Conservation (phyloP, 83 land plant species). For the Larix sibirica region DNA sequence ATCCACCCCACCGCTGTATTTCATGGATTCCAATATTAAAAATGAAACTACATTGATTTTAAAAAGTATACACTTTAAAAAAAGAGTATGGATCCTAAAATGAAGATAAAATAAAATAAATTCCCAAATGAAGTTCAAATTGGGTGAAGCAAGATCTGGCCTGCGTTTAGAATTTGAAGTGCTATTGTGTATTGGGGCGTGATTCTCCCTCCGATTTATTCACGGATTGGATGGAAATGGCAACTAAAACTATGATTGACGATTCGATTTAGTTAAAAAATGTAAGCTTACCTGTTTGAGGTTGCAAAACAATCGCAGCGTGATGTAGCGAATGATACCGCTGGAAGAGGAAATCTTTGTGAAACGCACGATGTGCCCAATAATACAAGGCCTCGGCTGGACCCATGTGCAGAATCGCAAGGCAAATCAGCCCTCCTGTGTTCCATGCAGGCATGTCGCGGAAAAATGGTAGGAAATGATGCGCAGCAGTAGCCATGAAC, state of each 20-base stretch:
- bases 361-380: conserved; percentile 68
- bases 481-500: conserved; percentile 42
- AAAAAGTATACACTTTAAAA: no score
- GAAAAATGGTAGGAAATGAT: conserved; percentile 40
- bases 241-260: no score
- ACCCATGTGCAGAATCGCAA: conserved; percentile 54
- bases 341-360: conserved; percentile 47
- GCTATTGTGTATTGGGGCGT: no score
- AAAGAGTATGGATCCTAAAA: no score
- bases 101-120: no score
- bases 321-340: conserved; percentile 86
- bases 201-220: no score
- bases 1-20: no score
- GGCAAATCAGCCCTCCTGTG: conserved; percentile 32
- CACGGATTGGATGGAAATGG: no score
- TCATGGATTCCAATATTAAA: no score
- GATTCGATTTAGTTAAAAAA: background rate
- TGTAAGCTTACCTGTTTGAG: conserved; percentile 62
- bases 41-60: no score
- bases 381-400: conserved; percentile 80
- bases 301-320: conserved; percentile 58
- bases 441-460: conserved; percentile 61
- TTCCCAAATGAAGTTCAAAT: no score
- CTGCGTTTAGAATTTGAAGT: background rate
- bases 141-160: no score